A percentile compares a stretch with the other conserved stretches of the same genome.
Conservation (phyloP, 148 eudicot genomes). For the Silene conica region DNA sequence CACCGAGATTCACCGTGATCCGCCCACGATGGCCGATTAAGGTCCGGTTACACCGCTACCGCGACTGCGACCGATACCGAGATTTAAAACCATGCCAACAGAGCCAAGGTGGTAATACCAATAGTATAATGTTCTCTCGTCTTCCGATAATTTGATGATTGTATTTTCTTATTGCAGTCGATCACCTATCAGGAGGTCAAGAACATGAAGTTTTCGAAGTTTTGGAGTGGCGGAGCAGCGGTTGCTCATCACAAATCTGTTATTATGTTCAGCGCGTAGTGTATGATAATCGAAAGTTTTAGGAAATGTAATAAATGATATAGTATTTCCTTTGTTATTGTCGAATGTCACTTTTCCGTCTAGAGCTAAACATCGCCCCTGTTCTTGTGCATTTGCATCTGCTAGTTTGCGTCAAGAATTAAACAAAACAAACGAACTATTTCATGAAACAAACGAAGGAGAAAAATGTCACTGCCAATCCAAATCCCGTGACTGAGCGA, state of each 20-base stretch:
- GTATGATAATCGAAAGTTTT: conserved; percentile 7
- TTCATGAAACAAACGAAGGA: too few species aligned
- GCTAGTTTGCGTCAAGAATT: not conserved
- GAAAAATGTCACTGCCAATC: too few species aligned
- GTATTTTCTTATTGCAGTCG: conserved; percentile 41
- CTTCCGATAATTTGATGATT: not conserved
- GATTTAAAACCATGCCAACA: too few species aligned
- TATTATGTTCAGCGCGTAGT: not conserved
- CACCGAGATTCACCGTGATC: too few species aligned
- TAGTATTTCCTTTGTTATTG: not conserved
- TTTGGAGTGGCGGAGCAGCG: not conserved
- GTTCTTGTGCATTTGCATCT: not conserved
- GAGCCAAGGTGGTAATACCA: too few species aligned
- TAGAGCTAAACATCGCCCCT: not conserved
- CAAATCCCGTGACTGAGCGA: too few species aligned
- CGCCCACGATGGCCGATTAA: too few species aligned
- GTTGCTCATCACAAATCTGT: conserved; percentile 4
- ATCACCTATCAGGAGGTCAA: conserved; percentile 62
- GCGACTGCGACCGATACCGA: too few species aligned
- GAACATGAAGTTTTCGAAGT: conserved; percentile 29
- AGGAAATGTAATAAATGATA: not conserved
- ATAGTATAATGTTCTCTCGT: too few species aligned
- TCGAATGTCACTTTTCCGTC: not conserved
- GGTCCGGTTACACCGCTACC: too few species aligned
- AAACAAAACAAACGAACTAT: too few species aligned